phyloP scores from a whole-genome alignment of 1,139 yeast species.

The Magnusiomyces suaveolens region DNA sequence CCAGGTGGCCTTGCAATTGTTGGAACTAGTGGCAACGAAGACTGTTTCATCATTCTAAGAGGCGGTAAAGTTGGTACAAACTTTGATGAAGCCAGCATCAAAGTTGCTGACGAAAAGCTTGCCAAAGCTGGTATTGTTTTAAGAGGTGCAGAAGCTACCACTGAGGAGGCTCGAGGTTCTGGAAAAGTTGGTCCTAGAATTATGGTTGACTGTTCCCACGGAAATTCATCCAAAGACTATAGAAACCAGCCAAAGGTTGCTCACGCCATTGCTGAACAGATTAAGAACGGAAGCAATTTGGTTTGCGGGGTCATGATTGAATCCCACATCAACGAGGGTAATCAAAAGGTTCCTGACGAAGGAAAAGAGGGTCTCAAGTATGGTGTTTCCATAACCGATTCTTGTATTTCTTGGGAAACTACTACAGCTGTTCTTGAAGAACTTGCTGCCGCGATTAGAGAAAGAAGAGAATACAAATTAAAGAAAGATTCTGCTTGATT shows the following conservation, averaged over 20 bases:
- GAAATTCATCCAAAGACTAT: conserved; percentile 89
- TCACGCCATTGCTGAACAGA: conserved; percentile 68
- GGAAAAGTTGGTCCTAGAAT: conserved; percentile 38
- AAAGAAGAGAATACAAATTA: conserved; percentile 46
- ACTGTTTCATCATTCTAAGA: conserved; percentile 67
- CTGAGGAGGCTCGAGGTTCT: conserved; percentile 57
- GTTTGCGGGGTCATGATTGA: conserved; percentile 95
- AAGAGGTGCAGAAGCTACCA: background rate
- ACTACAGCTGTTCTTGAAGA: conserved; percentile 72
- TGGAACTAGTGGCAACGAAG: conserved; percentile 86
- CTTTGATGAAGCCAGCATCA: conserved; percentile 70
- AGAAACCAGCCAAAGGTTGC: conserved; percentile 89
- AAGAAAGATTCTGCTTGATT: conserved; percentile 5
- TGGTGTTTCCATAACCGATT: conserved; percentile 96
- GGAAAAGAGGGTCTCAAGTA: conserved; percentile 71
- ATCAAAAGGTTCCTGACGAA: conserved; percentile 60
- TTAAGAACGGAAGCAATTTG: conserved; percentile 64
- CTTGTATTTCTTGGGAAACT: conserved; percentile 87
- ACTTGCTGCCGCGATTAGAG: conserved; percentile 71
- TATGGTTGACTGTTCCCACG: conserved; percentile 97
- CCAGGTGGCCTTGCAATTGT: conserved; percentile 95
- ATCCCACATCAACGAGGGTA: conserved; percentile 85
- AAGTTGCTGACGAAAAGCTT: conserved; percentile 57
- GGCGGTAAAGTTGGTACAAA: conserved; percentile 94
- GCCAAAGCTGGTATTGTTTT: conserved; percentile 41